phyloP scores from a whole-genome alignment of 2,329 filamentous ascomycete genomes.

The Cadophora malorum region DNA sequence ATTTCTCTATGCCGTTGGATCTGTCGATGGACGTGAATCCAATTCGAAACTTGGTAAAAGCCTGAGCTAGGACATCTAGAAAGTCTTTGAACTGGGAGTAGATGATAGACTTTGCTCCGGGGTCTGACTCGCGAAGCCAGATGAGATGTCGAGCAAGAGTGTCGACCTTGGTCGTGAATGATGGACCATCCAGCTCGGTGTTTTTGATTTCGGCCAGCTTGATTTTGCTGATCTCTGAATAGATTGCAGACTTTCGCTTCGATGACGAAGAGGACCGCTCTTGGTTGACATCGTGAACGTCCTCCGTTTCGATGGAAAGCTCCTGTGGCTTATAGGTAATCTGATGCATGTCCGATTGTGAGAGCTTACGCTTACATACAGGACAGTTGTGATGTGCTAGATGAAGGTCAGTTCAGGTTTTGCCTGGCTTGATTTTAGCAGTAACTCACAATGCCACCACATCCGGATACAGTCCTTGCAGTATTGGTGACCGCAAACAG shows the following conservation, averaged over 20 bases:
- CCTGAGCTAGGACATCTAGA: constrained; percentile 72
- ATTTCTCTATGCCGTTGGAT: constrained; percentile 72
- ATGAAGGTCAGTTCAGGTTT: background rate
- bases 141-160: constrained; percentile 80
- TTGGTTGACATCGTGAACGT: constrained; percentile 45
- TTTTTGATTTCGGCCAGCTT: constrained; percentile 82
- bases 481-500: constrained; percentile 89
- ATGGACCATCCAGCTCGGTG: constrained; percentile 74
- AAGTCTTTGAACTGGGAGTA: constrained; percentile 93
- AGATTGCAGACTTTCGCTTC: constrained; percentile 62
- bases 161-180: constrained; percentile 91
- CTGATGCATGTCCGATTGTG: constrained; percentile 74
- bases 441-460: constrained; percentile 67
- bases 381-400: constrained; percentile 76
- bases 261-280: constrained; percentile 36
- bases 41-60: constrained; percentile 75
- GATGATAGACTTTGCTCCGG: constrained; percentile 89
- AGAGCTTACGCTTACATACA: constrained; percentile 77
- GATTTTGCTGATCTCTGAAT: constrained; percentile 74
- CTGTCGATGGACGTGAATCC: constrained; percentile 74
- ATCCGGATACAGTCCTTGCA: constrained; percentile 84
- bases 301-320: constrained; percentile 70
- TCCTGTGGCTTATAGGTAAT: constrained; percentile 83
- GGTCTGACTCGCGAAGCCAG: constrained; percentile 84
- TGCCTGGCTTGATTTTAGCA: background rate